Conservation (phyloP, 2,329 filamentous ascomycete genomes). For the Penicillium verrucosum region DNA sequence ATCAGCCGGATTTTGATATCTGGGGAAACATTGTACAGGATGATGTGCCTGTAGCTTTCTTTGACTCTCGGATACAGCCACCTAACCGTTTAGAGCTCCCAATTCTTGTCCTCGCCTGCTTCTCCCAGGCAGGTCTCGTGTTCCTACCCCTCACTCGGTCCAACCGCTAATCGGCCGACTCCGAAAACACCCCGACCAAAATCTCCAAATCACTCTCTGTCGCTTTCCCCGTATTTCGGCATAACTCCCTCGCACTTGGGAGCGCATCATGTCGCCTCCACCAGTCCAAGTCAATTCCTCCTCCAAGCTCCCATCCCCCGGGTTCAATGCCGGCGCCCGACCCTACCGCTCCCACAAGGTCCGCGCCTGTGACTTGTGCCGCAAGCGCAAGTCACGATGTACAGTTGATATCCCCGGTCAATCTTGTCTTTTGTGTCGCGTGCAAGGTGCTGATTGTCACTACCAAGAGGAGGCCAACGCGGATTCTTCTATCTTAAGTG, state of each 20-base stretch:
- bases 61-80: not conserved
- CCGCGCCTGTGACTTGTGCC: constrained; percentile 59
- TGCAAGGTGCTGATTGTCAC: constrained; percentile 56
- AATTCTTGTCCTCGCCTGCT: not conserved
- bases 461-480: constrained; percentile 46
- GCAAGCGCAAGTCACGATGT: constrained; percentile 60
- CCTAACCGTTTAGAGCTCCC: not conserved
- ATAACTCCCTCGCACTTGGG: constrained; percentile 10
- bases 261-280: constrained; percentile 33
- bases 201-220: constrained; percentile 6
- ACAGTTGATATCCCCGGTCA: constrained; percentile 54
- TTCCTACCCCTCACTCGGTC: constrained; percentile 22
- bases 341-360: constrained; percentile 62
- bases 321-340: constrained; percentile 45
- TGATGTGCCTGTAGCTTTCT: not conserved
- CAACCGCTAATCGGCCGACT: constrained; percentile 23
- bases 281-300: constrained; percentile 29
- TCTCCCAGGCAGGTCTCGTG: constrained; percentile 14
- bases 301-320: constrained; percentile 34
- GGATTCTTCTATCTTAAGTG: constrained; percentile 26
- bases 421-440: constrained; percentile 57
- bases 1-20: constrained; percentile 1
- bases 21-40: not conserved
- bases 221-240: constrained; percentile 3
- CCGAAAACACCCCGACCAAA: constrained; percentile 19